Evolutionary conservation across 75 land plant species (phyloP), one percentile per base, ranked within the genome.

Genomic region (Azolla pinnata): DNA sequence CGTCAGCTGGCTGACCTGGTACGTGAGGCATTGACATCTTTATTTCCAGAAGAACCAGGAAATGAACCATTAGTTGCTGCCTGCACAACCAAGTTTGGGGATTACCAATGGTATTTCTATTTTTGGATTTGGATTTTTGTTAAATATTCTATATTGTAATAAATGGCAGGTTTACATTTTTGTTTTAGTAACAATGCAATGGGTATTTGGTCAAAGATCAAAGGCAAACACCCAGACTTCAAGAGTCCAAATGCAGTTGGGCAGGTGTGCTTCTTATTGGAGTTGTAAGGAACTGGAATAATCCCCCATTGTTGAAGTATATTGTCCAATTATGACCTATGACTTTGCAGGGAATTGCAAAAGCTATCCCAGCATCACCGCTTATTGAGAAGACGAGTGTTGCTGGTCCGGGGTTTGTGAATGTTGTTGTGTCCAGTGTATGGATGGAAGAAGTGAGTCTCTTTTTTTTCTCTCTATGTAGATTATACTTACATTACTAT

Each of bases 371-470:
- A 46, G 46, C 40, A 40, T 77, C 96, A 18, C 70, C 80, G 5
- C 73, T 93, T 55, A 63, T 82, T 23, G 87, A 85, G 46, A 83
- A 71, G 18, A 70, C 76, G 45, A 74, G 81, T 28, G 83, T 93
- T 42, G 98, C 96, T 10, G 84, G 86, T 20, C 84, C 95, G 63
- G 98, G 98, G 31, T 93, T 93, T 73, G 76, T 93, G 0, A 93
- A 93, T 70, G 57, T 93, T 25, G 27, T 54, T 27, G 64, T 93
- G 53, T 81, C 96, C 28, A 75, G 56, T 50, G 34, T 32, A 26
- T 93, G 91, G 89, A 71, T 88, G 23, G 89, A 89, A 29, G 67
- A 93, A 84, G 97, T 86, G 7, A 54, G 21, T 33, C 9, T 49
- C 27, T 63, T 61, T 1, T 3, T 42, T 42, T 27, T 21, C 28